These are phyloP conservation scores for Striga asiatica DNA, from an alignment of 257 asterid species.

Conservation along the genomic window DNA sequence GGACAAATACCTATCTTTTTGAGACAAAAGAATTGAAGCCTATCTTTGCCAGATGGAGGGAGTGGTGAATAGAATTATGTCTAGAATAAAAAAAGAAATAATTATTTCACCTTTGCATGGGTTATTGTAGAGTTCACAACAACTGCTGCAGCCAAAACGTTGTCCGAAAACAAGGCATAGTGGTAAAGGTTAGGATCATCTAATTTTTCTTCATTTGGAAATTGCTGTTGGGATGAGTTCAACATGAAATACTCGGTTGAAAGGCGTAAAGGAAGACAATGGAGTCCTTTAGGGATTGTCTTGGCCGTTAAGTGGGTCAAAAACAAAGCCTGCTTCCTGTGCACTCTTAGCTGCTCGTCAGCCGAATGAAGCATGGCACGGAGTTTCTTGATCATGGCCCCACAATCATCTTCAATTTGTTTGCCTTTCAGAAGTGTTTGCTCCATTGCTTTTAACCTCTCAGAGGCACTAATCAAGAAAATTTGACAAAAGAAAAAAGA, in stretches of 20 bases:
- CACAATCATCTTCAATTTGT: slow-evolving; percentile 58
- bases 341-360: slow-evolving; percentile 52
- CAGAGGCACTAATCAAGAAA: slow-evolving; percentile 42
- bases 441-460: slow-evolving; percentile 73
- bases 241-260: slow-evolving; percentile 38
- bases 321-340: slow-evolving; percentile 49
- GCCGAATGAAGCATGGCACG: slow-evolving; percentile 57
- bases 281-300: slow-evolving; percentile 55
- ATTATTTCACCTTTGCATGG: slow-evolving; percentile 55
- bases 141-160: slow-evolving; percentile 77
- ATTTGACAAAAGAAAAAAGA: background rate
- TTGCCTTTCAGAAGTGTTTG: slow-evolving; percentile 65
- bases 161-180: slow-evolving; percentile 89
- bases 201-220: slow-evolving; percentile 43
- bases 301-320: slow-evolving; percentile 44
- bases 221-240: slow-evolving; percentile 47
- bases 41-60: too few relatives aligned
- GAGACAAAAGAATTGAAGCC: too few relatives aligned
- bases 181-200: slow-evolving; percentile 65
- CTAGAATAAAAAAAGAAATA: background rate
- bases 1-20: too few relatives aligned
- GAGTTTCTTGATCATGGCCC: slow-evolving; percentile 41
- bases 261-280: slow-evolving; percentile 53
- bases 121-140: slow-evolving; percentile 81
- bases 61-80: too few relatives aligned